Conservation (phyloP, 1,284 basidiomycete species). For the Ganoderma sinense region DNA sequence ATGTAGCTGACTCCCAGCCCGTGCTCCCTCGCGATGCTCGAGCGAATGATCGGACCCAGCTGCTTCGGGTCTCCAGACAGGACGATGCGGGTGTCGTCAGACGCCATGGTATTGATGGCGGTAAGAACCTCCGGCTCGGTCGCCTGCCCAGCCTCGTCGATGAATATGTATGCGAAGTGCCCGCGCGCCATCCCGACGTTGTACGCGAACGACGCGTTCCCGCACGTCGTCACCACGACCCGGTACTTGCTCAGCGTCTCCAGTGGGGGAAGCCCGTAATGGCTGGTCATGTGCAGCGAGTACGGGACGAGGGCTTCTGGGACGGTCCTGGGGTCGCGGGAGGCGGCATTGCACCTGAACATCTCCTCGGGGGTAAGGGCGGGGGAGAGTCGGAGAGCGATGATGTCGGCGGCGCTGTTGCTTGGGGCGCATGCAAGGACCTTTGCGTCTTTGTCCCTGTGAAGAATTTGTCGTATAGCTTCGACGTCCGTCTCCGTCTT, state of each 20-base stretch:
- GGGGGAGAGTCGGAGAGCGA: conserved; percentile 55
- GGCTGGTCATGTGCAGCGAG: conserved; percentile 47
- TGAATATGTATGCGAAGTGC: conserved; percentile 67
- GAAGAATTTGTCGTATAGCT: conserved; percentile 64
- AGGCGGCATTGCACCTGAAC: conserved; percentile 73
- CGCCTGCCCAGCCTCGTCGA: conserved; percentile 73
- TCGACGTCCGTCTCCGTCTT: conserved; percentile 77
- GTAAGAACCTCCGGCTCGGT: conserved; percentile 65
- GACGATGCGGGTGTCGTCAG: conserved; percentile 51
- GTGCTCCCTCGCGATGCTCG: conserved; percentile 49
- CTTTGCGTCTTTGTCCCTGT: conserved; percentile 47
- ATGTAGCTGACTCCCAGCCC: conserved; percentile 59
- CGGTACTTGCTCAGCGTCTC: conserved; percentile 51
- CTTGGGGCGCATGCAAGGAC: conserved; percentile 71
- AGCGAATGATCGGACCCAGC: conserved; percentile 61
- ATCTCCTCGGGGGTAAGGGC: conserved; percentile 47
- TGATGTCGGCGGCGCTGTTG: conserved; percentile 69
- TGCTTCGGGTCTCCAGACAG: conserved; percentile 67
- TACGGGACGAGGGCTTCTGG: conserved; percentile 52
- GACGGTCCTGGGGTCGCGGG: conserved; percentile 52
- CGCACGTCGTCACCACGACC: conserved; percentile 69
- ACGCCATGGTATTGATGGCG: conserved; percentile 56
- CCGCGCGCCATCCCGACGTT: conserved; percentile 63
- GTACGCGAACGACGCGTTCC: conserved; percentile 62
- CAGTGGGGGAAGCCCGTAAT: conserved; percentile 56